Percentiles rank a stretch among this genome's conserved stretches.
phyloP scores from a whole-genome alignment of 495 filamentous ascomycete genomes.

The Penicillium pancosmium region DNA sequence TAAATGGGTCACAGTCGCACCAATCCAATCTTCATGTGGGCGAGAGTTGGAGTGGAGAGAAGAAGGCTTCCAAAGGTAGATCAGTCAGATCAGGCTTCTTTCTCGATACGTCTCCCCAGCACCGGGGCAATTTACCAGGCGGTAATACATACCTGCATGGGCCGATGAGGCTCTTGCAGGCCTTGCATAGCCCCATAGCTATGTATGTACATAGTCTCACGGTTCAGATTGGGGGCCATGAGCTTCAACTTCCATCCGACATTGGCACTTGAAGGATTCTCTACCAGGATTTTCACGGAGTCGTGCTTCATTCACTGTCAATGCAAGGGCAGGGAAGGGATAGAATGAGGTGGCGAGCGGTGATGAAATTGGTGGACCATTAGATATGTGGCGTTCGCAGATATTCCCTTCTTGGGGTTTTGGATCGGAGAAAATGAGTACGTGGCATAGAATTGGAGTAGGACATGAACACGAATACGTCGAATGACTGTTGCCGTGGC shows the following conservation, averaged over 20 bases:
- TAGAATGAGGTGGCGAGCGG: not conserved
- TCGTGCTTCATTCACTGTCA: not conserved
- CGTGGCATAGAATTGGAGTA: not conserved
- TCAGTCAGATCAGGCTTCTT: slow-evolving; percentile 1
- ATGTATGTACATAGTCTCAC: not conserved
- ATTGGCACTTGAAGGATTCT: not conserved
- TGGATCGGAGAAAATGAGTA: not conserved
- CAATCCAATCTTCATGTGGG: not conserved
- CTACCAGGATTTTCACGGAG: not conserved
- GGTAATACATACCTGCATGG: not conserved
- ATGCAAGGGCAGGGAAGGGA: not conserved
- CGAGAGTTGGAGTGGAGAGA: not conserved
- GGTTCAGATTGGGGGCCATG: not conserved
- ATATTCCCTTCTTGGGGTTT: not conserved
- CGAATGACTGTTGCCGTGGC: too few relatives aligned
- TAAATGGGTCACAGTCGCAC: not conserved
- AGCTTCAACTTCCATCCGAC: not conserved
- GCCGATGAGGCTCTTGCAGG: not conserved
- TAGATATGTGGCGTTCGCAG: not conserved
- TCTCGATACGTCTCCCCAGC: not conserved
- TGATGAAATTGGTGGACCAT: not conserved
- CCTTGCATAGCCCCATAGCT: not conserved
- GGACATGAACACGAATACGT: not conserved
- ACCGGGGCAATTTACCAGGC: not conserved
- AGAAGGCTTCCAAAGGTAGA: not conserved